phyloP scores from a whole-genome alignment of 768 basidiomycete genomes.

The Austroboletus festivus region DNA sequence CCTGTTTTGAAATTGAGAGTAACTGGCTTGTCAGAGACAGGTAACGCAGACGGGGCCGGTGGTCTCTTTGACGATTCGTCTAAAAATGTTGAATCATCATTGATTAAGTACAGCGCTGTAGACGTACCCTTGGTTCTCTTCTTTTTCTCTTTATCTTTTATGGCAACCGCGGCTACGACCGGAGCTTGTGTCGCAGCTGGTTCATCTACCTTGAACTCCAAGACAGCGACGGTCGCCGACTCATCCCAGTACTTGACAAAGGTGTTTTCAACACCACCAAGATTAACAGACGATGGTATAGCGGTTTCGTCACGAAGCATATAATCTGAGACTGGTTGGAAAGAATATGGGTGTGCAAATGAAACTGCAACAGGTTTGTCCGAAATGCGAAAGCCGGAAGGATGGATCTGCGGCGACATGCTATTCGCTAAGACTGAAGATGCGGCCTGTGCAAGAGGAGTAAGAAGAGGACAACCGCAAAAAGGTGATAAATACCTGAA shows the following conservation, averaged over 20 bases:
- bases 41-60: constrained; percentile 63
- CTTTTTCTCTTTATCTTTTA: constrained; percentile 58
- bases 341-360: constrained; percentile 89
- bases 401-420: constrained; percentile 84
- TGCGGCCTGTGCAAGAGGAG: constrained; percentile 58
- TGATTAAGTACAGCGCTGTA: not conserved
- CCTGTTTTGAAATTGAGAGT: constrained; percentile 68
- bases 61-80: constrained; percentile 36
- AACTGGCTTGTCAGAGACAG: constrained; percentile 77
- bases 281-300: constrained; percentile 57
- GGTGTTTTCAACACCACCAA: constrained; percentile 69
- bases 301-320: constrained; percentile 76
- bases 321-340: constrained; percentile 75
- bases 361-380: constrained; percentile 87
- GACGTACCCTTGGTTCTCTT: constrained; percentile 54
- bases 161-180: constrained; percentile 38
- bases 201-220: constrained; percentile 78
- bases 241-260: constrained; percentile 96
- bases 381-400: constrained; percentile 91
- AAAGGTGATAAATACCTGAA: constrained; percentile 51
- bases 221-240: constrained; percentile 65
- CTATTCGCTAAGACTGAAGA: constrained; percentile 77
- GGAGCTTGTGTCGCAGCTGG: constrained; percentile 31
- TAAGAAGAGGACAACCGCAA: not conserved
- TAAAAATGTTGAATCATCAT: constrained; percentile 12